A percentile compares a stretch with the other conserved stretches of the same genome.
Evolutionary conservation across 129 eudicot species (phyloP).

Genomic region (Daucus carota): DNA sequence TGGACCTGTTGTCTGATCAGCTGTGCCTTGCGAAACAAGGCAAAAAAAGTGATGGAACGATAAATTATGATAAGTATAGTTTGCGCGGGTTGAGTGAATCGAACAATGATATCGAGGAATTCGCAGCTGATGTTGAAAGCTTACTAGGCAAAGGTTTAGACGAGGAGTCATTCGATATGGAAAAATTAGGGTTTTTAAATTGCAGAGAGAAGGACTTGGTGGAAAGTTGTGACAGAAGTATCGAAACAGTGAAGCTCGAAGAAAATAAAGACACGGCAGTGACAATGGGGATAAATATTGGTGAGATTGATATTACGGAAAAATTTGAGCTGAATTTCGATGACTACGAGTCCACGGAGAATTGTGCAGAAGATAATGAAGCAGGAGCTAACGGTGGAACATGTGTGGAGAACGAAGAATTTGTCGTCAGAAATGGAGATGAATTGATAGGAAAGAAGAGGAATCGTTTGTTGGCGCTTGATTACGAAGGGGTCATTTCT

Average conservation of each 20-base stretch:
- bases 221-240: constrained; percentile 5
- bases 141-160: constrained; percentile 65
- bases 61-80: constrained; percentile 1
- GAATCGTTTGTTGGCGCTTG: constrained; percentile 50
- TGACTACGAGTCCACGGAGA: constrained; percentile 43
- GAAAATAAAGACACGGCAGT: constrained; percentile 15
- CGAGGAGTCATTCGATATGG: constrained; percentile 56
- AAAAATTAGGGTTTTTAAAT: constrained; percentile 49
- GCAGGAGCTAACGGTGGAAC: constrained; percentile 11
- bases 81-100: constrained; percentile 30
- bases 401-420: constrained; percentile 16
- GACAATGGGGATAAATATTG: background rate
- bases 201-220: constrained; percentile 17
- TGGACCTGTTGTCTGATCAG: constrained; percentile 55
- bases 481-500: constrained; percentile 61
- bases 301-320: constrained; percentile 41
- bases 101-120: constrained; percentile 60
- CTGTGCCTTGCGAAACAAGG: constrained; percentile 37
- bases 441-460: constrained; percentile 14
- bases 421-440: background rate
- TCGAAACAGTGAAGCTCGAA: constrained; percentile 44
- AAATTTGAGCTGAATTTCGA: constrained; percentile 57
- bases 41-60: constrained; percentile 14
- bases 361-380: constrained; percentile 37
- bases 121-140: constrained; percentile 79